Evolutionary conservation across 257 asterid genomes (phyloP), one percentile per base, ranked within the genome.

Genomic region (Solanum pennellii): DNA sequence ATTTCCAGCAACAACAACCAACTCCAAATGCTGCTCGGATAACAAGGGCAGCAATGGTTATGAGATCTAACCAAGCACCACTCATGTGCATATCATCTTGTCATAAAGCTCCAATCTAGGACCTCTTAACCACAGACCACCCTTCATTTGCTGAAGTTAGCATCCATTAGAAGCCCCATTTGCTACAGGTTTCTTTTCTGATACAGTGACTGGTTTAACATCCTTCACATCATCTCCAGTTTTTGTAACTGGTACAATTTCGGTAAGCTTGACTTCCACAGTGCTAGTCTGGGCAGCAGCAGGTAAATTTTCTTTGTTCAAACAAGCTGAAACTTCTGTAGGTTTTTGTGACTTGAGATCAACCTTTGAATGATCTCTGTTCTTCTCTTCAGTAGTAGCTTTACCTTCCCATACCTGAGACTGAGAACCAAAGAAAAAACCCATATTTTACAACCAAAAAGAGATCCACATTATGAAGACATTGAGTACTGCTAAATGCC

Each of bases 121-220:
- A 13, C 60, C 84, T 45, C 86, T 83, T 35, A 21, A 39, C 87
- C 75, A 18, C 29, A 29, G 89, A n/a, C 90, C 86, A 29, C 89
- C 88, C 91, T 52, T 83, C 31, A 56, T 39, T 87, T 49, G 69
- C 79, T 39, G 33, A 83, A 88, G 65, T 91, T 91, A 93, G 89
- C 94, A 90, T 62, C 93, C 93, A 89, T 89, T 93, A 29, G 93
- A 89, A 85, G 88, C 89, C 35, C 92, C 93, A 52, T 93, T 91
- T 33, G 86, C 88, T 83, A 88, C 85, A 33, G 85, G 42, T 41
- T 90, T 90, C 79, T 87, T 90, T 89, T 92, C 95, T 2, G 93
- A 25, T 45, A 89, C 74, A 85, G 88, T 86, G 18, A 83, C 89
- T 27, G 88, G 73, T 21, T 88, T 87, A 45, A 66, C 87, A 47